A percentile compares a stretch with the other conserved stretches of the same genome.
Evolutionary conservation across 192 early-diverging fungal genomes (phyloP).

Genomic region (Podila epicladia): DNA sequence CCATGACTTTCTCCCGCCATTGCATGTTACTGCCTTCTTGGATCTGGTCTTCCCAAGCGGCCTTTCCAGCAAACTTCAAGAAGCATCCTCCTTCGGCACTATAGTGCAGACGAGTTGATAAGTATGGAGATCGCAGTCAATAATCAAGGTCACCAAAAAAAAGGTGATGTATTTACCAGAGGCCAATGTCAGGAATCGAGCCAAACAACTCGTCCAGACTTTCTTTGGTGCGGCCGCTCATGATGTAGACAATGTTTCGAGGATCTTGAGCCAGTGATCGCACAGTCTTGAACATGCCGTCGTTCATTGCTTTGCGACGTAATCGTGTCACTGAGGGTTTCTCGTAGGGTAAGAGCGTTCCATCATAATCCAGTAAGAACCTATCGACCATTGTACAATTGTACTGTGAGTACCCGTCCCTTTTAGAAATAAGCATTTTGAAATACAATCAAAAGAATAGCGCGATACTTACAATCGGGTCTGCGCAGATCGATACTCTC

Average conservation of each 20-base stretch:
- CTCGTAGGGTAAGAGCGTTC: slow-evolving; percentile 75
- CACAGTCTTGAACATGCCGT: slow-evolving; percentile 68
- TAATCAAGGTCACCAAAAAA: not conserved
- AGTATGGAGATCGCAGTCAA: too few species aligned
- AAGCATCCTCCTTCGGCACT: slow-evolving; percentile 85
- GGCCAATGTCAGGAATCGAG: slow-evolving; percentile 67
- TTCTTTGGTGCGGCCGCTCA: slow-evolving; percentile 75
- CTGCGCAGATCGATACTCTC: slow-evolving; percentile 39
- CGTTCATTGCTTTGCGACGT: slow-evolving; percentile 58
- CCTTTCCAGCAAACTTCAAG: slow-evolving; percentile 64
- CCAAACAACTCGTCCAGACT: slow-evolving; percentile 75
- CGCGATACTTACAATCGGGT: slow-evolving; percentile 54
- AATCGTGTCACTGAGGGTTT: slow-evolving; percentile 44
- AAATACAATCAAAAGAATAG: too few species aligned
- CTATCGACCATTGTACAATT: slow-evolving; percentile 7
- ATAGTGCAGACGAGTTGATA: not conserved
- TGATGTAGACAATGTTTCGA: slow-evolving; percentile 76
- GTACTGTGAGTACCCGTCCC: too few species aligned
- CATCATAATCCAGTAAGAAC: slow-evolving; percentile 68
- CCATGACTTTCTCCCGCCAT: slow-evolving; percentile 50
- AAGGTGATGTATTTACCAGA: slow-evolving; percentile 37
- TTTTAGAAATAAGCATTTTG: too few species aligned
- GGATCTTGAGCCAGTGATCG: slow-evolving; percentile 67
- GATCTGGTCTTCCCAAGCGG: slow-evolving; percentile 75
- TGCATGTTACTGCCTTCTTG: slow-evolving; percentile 59